These are phyloP conservation scores for Betula pendula DNA, from an alignment of 306 rosid genomes.

Conservation along the genomic window DNA sequence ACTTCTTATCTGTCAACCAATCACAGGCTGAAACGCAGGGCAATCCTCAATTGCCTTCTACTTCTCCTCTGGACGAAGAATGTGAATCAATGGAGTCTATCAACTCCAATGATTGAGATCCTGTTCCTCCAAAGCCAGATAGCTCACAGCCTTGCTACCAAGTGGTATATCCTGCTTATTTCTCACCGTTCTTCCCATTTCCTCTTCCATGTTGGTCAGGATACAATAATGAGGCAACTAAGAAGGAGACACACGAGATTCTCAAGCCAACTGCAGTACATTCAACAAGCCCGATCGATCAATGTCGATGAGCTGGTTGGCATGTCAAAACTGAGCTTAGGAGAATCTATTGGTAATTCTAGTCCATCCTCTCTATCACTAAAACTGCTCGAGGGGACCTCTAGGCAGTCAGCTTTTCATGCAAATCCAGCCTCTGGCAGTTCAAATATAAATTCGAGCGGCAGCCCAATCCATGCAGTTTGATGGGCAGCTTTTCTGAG, in stretches of 20 bases:
- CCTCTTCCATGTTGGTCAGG: conserved; percentile 80
- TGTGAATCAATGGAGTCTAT: conserved; percentile 94
- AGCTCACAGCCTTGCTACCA: conserved; percentile 56
- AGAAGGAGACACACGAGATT: conserved; percentile 71
- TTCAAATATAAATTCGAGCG: conserved; percentile 55
- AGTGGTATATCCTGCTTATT: conserved; percentile 66
- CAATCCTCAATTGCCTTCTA: conserved; percentile 67
- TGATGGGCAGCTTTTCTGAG: conserved; percentile 34
- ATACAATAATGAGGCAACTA: conserved; percentile 47
- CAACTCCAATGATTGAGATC: conserved; percentile 86
- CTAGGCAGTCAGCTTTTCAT: conserved; percentile 95
- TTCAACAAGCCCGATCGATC: conserved; percentile 76
- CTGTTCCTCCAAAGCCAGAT: conserved; percentile 49
- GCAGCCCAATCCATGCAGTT: conserved; percentile 84
- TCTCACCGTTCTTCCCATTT: conserved; percentile 70
- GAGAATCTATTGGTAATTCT: conserved; percentile 67
- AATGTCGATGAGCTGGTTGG: conserved; percentile 93
- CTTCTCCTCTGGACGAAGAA: conserved; percentile 83
- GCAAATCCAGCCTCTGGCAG: conserved; percentile 71
- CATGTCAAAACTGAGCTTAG: conserved; percentile 91
- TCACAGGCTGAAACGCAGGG: conserved; percentile 53
- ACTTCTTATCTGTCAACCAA: conserved; percentile 58
- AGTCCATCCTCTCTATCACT: conserved; percentile 75
- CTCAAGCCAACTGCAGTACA: conserved; percentile 94
- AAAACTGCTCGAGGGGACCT: conserved; percentile 76